Conservation (phyloP, 2,329 filamentous ascomycete genomes). For the Stagonosporopsis cucurbitacearum region DNA sequence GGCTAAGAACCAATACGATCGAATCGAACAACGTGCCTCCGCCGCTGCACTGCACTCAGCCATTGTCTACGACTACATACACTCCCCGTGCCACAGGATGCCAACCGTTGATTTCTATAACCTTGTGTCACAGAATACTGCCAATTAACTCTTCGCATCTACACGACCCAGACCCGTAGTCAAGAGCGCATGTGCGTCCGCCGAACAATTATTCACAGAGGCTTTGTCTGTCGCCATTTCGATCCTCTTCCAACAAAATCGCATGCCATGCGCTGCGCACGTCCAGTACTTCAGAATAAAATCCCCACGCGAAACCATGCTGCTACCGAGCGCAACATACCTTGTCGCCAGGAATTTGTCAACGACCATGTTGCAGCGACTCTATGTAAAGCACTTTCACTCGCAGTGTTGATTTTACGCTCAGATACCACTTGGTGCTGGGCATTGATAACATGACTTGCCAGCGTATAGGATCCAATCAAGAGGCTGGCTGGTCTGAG, state of each 20-base stretch:
- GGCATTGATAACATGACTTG: not conserved
- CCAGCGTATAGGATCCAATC: not conserved
- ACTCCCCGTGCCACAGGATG: not conserved
- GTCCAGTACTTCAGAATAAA: too few species aligned
- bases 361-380: too few species aligned
- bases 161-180: not conserved
- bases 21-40: conserved; percentile 34
- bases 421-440: not conserved
- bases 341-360: too few species aligned
- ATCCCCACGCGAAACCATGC: not conserved
- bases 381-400: too few species aligned
- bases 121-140: not conserved
- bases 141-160: not conserved
- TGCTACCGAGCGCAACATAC: too few species aligned
- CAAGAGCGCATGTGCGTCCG: too few species aligned
- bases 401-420: too few species aligned
- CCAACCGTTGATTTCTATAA: not conserved
- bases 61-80: not conserved
- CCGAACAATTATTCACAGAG: too few species aligned
- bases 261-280: too few species aligned
- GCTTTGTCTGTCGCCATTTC: too few species aligned
- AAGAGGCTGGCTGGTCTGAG: not conserved
- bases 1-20: conserved; percentile 39
- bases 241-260: too few species aligned
- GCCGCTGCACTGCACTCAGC: conserved; percentile 2